Percentiles rank a stretch among this genome's conserved stretches.
Evolutionary conservation across 78 protist genomes (phyloP).

Genomic region (Isochrysis galbana): DNA sequence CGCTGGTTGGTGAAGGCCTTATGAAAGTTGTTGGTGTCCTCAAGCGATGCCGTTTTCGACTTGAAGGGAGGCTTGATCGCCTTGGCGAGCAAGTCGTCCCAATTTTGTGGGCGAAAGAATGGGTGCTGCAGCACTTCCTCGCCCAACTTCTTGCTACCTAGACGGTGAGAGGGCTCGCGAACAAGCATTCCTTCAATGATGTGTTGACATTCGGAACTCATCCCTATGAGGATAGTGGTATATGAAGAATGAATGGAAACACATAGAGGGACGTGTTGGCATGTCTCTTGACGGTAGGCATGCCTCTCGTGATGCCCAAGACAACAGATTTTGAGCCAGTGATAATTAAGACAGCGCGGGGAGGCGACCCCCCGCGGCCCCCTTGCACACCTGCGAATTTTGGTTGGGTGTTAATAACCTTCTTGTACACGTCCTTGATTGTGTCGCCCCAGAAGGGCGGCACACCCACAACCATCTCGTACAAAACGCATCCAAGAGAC

Average conservation of each 20-base stretch:
- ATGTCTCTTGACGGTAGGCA: too few species aligned
- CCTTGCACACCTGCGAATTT: not conserved
- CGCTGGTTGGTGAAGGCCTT: not conserved
- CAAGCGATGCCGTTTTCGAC: not conserved
- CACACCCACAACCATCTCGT: not conserved
- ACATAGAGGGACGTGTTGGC: too few species aligned
- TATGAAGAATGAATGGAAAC: not conserved
- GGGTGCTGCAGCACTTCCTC: not conserved
- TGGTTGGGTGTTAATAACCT: not conserved
- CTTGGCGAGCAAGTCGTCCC: not conserved
- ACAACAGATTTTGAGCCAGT: too few species aligned
- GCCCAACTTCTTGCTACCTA: not conserved
- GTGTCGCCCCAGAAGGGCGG: conserved; percentile 10
- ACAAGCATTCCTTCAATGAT: too few species aligned
- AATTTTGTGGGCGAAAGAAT: not conserved
- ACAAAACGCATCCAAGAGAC: conserved; percentile 1
- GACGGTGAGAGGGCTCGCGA: not conserved
- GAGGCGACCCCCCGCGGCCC: too few species aligned
- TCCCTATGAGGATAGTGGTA: not conserved
- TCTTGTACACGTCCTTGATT: conserved; percentile 20
- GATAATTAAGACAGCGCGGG: too few species aligned
- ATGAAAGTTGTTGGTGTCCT: not conserved
- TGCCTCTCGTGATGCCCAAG: too few species aligned
- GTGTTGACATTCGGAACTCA: too few species aligned
- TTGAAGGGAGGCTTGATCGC: not conserved